Evolutionary conservation across 139 green algal species (phyloP).

Genomic region (Coelastrella sp.): DNA sequence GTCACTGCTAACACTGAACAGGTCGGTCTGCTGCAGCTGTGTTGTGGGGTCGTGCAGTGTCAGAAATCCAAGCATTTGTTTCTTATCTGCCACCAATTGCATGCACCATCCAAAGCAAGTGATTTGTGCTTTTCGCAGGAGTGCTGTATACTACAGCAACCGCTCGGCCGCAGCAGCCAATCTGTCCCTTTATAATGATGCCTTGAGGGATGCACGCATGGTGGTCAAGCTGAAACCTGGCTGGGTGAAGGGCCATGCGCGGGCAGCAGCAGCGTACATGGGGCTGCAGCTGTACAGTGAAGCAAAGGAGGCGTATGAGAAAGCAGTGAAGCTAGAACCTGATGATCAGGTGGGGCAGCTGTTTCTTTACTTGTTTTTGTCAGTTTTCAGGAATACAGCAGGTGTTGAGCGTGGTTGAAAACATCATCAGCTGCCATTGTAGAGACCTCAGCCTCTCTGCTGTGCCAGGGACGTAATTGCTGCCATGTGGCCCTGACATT

Average conservation of each 20-base stretch:
- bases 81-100: neutral
- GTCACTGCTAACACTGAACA: neutral
- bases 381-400: too few species aligned
- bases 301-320: slow-evolving; percentile 75
- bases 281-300: slow-evolving; percentile 67
- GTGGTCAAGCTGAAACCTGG: slow-evolving; percentile 56
- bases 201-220: slow-evolving; percentile 67
- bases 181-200: slow-evolving; percentile 64
- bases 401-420: too few species aligned
- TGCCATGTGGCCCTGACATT: too few species aligned
- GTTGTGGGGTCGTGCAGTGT: neutral
- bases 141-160: slow-evolving; percentile 87
- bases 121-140: slow-evolving; percentile 46
- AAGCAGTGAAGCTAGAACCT: slow-evolving; percentile 76
- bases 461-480: neutral
- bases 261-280: slow-evolving; percentile 51
- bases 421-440: too few species aligned
- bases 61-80: neutral
- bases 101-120: neutral
- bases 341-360: slow-evolving; percentile 56
- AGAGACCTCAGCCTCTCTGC: too few species aligned
- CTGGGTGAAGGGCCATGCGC: slow-evolving; percentile 66
- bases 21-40: neutral
- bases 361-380: too few species aligned
- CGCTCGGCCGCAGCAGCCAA: slow-evolving; percentile 72